A percentile compares a stretch with the other conserved stretches of the same genome.
These are phyloP conservation scores for Neoscytalidium dimidiatum DNA, from an alignment of 2,329 filamentous ascomycete genomes.

Conservation along the genomic window DNA sequence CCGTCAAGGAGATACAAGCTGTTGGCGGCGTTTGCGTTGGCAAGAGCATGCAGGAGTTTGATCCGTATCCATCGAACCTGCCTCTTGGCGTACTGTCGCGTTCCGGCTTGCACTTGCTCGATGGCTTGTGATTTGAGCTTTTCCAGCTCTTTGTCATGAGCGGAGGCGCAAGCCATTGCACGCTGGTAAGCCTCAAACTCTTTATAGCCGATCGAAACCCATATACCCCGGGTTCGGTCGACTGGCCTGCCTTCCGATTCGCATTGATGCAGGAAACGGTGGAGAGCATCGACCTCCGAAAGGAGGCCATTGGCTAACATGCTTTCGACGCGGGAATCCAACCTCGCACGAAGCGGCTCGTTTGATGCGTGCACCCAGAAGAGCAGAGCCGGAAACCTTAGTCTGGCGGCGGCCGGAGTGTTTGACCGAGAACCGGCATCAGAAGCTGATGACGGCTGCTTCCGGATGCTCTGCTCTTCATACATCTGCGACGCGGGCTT, in stretches of 20 bases:
- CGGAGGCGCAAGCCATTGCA: slow-evolving; percentile 30
- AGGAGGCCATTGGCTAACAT: slow-evolving; percentile 73
- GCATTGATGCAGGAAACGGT: slow-evolving; percentile 48
- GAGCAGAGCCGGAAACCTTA: slow-evolving; percentile 63
- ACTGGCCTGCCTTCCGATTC: slow-evolving; percentile 54
- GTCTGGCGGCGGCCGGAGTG: neutral
- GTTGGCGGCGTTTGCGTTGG: slow-evolving; percentile 53
- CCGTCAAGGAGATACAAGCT: slow-evolving; percentile 80
- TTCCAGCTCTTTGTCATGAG: slow-evolving; percentile 48
- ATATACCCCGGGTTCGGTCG: slow-evolving; percentile 82
- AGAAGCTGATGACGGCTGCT: slow-evolving; percentile 21
- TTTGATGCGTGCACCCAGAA: slow-evolving; percentile 85
- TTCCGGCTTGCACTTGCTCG: slow-evolving; percentile 78
- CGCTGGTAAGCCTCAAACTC: slow-evolving; percentile 75
- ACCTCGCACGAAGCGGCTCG: slow-evolving; percentile 66
- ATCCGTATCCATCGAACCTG: slow-evolving; percentile 86
- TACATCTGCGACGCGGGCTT: slow-evolving; percentile 84
- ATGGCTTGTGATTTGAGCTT: slow-evolving; percentile 62
- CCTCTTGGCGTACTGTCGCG: slow-evolving; percentile 81
- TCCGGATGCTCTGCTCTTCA: slow-evolving; percentile 64
- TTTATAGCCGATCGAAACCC: slow-evolving; percentile 96
- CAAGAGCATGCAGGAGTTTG: slow-evolving; percentile 73
- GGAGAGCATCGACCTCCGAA: slow-evolving; percentile 61
- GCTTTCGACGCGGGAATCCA: slow-evolving; percentile 77
- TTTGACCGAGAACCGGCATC: neutral